Evolutionary conservation across 345 rosid genomes (phyloP).

Genomic region (Boechera divaricarpa): DNA sequence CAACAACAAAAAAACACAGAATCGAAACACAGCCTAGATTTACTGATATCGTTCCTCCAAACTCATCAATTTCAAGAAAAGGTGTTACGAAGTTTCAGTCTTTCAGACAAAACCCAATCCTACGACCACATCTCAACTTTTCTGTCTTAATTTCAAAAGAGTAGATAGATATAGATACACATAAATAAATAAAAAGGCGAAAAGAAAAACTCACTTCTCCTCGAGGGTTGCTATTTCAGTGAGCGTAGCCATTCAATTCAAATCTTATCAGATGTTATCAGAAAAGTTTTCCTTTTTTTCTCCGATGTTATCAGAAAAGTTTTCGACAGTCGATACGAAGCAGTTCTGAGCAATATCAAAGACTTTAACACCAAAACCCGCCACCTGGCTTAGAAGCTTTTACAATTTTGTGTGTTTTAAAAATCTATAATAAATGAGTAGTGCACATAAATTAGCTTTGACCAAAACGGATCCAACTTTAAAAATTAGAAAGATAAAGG

Average conservation of each 20-base stretch:
- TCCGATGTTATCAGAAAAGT: constrained; percentile 30
- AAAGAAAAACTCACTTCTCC: constrained; percentile 33
- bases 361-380: constrained; percentile 38
- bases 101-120: constrained; percentile 22
- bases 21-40: constrained; percentile 7
- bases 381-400: constrained; percentile 30
- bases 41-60: constrained; percentile 1
- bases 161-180: background rate
- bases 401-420: background rate
- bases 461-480: background rate
- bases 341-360: constrained; percentile 1
- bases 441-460: constrained; percentile 26
- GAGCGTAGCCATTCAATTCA: constrained; percentile 38
- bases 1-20: background rate
- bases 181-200: no score
- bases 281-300: background rate
- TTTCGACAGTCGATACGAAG: background rate
- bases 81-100: constrained; percentile 10
- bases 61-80: constrained; percentile 4
- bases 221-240: constrained; percentile 37
- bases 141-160: constrained; percentile 15
- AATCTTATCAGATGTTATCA: constrained; percentile 34
- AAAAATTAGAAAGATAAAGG: background rate
- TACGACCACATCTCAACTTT: constrained; percentile 21
- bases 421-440: background rate